A percentile compares a stretch with the other conserved stretches of the same genome.
Evolutionary conservation across 495 filamentous ascomycete genomes (phyloP).

Genomic region (Lophium mytilinum): DNA sequence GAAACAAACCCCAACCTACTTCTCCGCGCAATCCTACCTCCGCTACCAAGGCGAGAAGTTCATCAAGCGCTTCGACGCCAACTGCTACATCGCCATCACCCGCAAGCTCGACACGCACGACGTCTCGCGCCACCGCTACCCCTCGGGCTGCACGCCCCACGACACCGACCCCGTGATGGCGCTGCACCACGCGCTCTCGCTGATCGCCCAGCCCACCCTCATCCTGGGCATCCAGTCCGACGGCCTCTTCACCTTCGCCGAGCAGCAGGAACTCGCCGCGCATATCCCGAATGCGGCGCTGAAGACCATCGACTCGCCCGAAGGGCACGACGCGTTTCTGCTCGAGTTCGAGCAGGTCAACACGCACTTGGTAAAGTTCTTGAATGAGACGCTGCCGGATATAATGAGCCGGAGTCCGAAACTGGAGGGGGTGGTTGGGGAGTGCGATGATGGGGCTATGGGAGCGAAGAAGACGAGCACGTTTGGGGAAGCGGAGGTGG

Average conservation of each 20-base stretch:
- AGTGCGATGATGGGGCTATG: conserved; percentile 38
- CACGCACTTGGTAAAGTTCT: conserved; percentile 71
- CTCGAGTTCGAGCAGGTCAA: conserved; percentile 98
- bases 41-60: conserved; percentile 98
- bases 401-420: conserved; percentile 64
- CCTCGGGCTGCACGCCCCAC: conserved; percentile 10
- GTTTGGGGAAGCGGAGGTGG: conserved; percentile 92
- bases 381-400: conserved; percentile 73
- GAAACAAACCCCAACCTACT: conserved; percentile 69
- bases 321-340: conserved; percentile 94
- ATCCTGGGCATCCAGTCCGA: conserved; percentile 92
- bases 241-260: conserved; percentile 91
- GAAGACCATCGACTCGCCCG: conserved; percentile 80
- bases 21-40: conserved; percentile 94
- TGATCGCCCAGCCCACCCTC: conserved; percentile 78
- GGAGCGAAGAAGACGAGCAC: conserved; percentile 63
- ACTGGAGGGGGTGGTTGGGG: conserved; percentile 33
- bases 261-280: conserved; percentile 83
- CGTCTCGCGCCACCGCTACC: conserved; percentile 61
- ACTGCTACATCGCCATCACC: conserved; percentile 98
- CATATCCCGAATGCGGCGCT: conserved; percentile 71
- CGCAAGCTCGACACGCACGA: conserved; percentile 99
- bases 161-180: conserved; percentile 29
- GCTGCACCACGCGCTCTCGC: conserved; percentile 63
- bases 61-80: conserved; percentile 91